A percentile compares a stretch with the other conserved stretches of the same genome.
These are phyloP conservation scores for Globomyces pollinis-pini DNA, from an alignment of 192 early-diverging fungal species.

Conservation along the genomic window DNA sequence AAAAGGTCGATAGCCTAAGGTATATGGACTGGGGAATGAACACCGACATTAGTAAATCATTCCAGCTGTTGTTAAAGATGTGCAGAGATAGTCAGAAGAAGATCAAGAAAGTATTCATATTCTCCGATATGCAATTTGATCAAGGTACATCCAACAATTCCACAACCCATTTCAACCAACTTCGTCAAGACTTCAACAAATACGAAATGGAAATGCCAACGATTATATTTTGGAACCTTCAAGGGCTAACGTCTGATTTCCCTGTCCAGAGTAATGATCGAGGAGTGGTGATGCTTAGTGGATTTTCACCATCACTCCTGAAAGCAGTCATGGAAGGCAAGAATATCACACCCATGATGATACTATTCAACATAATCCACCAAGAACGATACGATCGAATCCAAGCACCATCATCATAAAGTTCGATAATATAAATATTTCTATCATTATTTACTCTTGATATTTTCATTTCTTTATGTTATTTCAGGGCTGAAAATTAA, in stretches of 20 bases:
- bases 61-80: not conserved
- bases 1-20: too few species aligned
- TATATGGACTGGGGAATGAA: not conserved
- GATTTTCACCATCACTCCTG: not conserved
- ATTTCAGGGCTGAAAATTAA: too few species aligned
- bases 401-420: not conserved
- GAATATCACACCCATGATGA: not conserved
- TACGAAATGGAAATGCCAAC: not conserved
- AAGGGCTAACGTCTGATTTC: not conserved
- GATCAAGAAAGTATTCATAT: not conserved
- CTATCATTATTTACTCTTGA: too few species aligned
- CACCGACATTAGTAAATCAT: not conserved
- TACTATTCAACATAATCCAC: not conserved
- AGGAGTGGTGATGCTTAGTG: not conserved
- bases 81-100: not conserved
- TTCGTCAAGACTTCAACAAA: not conserved
- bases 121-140: constrained; percentile 1
- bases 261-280: not conserved
- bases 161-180: not conserved
- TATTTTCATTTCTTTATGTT: too few species aligned
- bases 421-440: too few species aligned
- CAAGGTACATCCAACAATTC: not conserved
- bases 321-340: not conserved
- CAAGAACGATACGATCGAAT: not conserved
- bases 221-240: constrained; percentile 1